These are phyloP conservation scores for Metschnikowia orientalis DNA, from an alignment of 805 yeast species.

Conservation along the genomic window DNA sequence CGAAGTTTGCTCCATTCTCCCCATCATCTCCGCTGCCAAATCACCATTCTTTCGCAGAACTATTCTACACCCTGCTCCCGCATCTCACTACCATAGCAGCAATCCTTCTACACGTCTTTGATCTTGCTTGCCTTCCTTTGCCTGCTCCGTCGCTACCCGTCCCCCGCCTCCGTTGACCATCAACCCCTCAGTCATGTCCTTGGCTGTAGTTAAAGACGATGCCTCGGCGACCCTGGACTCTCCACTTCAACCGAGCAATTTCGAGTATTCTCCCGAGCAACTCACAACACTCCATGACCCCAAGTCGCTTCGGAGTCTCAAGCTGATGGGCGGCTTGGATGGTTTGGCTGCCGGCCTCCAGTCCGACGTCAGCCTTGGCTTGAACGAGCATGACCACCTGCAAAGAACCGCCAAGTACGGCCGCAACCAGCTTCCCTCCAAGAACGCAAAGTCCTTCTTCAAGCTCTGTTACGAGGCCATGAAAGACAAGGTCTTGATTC, in stretches of 20 bases:
- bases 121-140: neutral
- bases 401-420: slow-evolving; percentile 58
- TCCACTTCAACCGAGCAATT: slow-evolving; percentile 16
- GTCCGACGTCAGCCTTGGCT: slow-evolving; percentile 40
- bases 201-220: slow-evolving; percentile 15
- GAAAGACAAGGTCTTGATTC: slow-evolving; percentile 84
- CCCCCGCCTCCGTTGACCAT: neutral
- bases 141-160: neutral
- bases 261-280: slow-evolving; percentile 21
- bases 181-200: slow-evolving; percentile 12
- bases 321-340: slow-evolving; percentile 44
- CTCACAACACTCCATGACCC: slow-evolving; percentile 58
- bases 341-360: slow-evolving; percentile 27
- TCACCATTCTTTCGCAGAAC: neutral
- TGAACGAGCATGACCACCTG: slow-evolving; percentile 30
- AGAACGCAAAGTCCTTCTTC: slow-evolving; percentile 63
- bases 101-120: no score
- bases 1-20: no score
- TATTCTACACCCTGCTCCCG: neutral
- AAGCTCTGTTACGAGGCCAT: slow-evolving; percentile 74
- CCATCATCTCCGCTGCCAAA: neutral
- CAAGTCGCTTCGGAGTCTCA: slow-evolving; percentile 45
- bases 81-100: neutral
- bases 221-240: slow-evolving; percentile 15
- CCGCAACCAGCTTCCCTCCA: slow-evolving; percentile 65